A percentile compares a stretch with the other conserved stretches of the same genome.
phyloP scores from a whole-genome alignment of 2,329 filamentous ascomycete species.

The Setomelanomma holmii region DNA sequence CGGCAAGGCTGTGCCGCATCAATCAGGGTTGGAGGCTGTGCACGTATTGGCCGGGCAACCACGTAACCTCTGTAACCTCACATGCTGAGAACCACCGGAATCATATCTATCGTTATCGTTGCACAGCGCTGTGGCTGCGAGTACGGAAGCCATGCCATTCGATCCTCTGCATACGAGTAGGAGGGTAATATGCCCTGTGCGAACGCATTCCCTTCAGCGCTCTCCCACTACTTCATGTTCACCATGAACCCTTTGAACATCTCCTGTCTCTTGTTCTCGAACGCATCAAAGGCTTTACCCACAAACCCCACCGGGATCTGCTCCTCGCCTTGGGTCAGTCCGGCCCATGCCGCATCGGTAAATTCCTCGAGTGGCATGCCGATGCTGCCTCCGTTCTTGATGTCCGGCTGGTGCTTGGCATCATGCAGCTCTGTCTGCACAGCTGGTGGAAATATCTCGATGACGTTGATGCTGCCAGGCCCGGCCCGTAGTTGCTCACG shows the following conservation, averaged over 20 bases:
- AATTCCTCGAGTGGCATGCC: conserved; percentile 64
- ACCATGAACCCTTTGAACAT: conserved; percentile 34
- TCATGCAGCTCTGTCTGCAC: conserved; percentile 66
- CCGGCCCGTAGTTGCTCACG: conserved; percentile 58
- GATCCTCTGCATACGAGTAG: no score
- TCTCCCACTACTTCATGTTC: conserved; percentile 22
- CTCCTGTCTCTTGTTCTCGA: conserved; percentile 59
- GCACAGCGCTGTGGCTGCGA: background rate
- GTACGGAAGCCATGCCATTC: no score
- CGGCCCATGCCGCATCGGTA: conserved; percentile 57
- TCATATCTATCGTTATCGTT: background rate
- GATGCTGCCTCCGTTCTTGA: conserved; percentile 57
- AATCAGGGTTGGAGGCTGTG: conserved; percentile 22
- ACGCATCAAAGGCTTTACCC: conserved; percentile 51
- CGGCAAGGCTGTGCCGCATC: conserved; percentile 22
- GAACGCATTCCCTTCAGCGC: no score
- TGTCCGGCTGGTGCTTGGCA: conserved; percentile 61
- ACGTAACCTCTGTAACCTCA: background rate
- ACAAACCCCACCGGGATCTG: conserved; percentile 60
- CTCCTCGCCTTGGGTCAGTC: conserved; percentile 56
- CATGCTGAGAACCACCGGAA: background rate
- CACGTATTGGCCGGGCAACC: conserved; percentile 7
- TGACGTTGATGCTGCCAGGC: conserved; percentile 58
- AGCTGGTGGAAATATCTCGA: conserved; percentile 63
- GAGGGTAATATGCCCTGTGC: no score